Percentiles rank a stretch among this genome's conserved stretches.
These are phyloP conservation scores for Pestalotiopsis fici DNA, from an alignment of 2,329 filamentous ascomycete genomes.

Conservation along the genomic window DNA sequence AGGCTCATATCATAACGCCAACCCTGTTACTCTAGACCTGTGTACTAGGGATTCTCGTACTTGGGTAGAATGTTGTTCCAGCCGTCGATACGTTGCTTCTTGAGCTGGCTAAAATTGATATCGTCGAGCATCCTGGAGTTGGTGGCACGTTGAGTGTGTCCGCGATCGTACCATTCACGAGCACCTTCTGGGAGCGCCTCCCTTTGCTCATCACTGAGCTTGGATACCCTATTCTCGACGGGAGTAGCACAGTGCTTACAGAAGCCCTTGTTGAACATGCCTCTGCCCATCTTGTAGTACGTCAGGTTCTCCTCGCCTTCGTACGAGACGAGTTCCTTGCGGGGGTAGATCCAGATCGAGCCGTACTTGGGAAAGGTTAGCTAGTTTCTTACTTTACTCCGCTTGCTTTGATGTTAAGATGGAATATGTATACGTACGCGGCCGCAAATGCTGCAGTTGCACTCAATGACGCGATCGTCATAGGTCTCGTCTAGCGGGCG, in stretches of 20 bases:
- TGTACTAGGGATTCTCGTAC: constrained; percentile 8
- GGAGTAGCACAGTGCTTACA: constrained; percentile 49
- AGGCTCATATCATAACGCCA: no score
- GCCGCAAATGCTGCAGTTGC: constrained; percentile 53
- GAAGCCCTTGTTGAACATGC: constrained; percentile 41
- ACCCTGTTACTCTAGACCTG: no score
- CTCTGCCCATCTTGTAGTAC: constrained; percentile 36
- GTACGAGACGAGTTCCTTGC: constrained; percentile 38
- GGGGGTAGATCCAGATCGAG: constrained; percentile 46
- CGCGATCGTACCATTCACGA: constrained; percentile 15
- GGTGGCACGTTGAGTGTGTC: constrained; percentile 25
- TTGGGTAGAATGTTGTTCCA: constrained; percentile 4
- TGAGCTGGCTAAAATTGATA: constrained; percentile 33
- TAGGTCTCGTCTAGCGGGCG: constrained; percentile 41
- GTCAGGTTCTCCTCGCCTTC: constrained; percentile 39
- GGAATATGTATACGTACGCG: constrained; percentile 28
- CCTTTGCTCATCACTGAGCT: constrained; percentile 35
- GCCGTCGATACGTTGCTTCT: constrained; percentile 20
- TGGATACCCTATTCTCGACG: constrained; percentile 33
- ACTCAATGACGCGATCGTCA: constrained; percentile 33
- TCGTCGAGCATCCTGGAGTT: constrained; percentile 40
- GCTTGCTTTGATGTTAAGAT: neutral
- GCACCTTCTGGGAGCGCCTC: constrained; percentile 29
- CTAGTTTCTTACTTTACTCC: neutral
- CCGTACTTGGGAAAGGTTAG: constrained; percentile 34